Conservation (phyloP, 306 rosid species). For the Amphicarpaea edgeworthii region DNA sequence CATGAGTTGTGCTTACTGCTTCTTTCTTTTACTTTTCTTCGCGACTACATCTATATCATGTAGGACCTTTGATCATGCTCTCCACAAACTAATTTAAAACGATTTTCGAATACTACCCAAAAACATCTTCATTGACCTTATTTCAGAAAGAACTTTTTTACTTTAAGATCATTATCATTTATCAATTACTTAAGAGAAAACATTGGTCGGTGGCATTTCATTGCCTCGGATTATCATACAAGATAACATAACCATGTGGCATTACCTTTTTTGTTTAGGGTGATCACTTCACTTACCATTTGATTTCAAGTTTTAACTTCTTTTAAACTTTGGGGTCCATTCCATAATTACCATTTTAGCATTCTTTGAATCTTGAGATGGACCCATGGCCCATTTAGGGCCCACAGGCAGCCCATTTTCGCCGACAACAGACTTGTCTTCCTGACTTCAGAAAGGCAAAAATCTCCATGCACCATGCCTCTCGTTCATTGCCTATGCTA, state of each 20-base stretch:
- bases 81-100: conserved; percentile 1
- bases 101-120: neutral
- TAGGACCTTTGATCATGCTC: conserved; percentile 17
- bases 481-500: neutral
- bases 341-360: neutral
- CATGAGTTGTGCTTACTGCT: neutral
- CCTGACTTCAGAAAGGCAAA: neutral
- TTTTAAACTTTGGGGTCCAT: neutral
- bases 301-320: neutral
- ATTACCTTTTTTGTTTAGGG: neutral
- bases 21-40: neutral
- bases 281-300: conserved; percentile 1
- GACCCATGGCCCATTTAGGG: conserved; percentile 8
- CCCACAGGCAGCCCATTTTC: conserved; percentile 22
- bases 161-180: conserved; percentile 9
- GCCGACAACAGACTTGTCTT: neutral
- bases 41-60: neutral
- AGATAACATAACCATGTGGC: neutral
- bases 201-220: conserved; percentile 9
- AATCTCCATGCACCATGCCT: neutral
- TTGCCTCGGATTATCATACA: neutral
- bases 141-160: neutral
- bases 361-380: neutral
- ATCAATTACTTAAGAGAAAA: neutral
- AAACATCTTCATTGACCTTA: neutral